Conservation (phyloP, 371 early-diverging fungal genomes). For the Smittium mucronatum region DNA sequence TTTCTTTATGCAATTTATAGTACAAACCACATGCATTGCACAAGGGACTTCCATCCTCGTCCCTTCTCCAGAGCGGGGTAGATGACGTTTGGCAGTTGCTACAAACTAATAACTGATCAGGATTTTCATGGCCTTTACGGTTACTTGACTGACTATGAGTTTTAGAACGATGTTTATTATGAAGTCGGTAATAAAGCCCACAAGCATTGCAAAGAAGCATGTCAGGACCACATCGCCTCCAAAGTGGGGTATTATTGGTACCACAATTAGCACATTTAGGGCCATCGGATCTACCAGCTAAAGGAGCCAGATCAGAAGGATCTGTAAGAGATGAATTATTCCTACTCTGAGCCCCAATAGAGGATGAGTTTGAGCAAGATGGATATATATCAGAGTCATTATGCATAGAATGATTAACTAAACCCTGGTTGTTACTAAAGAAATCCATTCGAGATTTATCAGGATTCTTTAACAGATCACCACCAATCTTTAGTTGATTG, state of each 20-base stretch:
- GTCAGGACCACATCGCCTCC: conserved; percentile 80
- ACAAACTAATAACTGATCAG: conserved; percentile 63
- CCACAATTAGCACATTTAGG: conserved; percentile 53
- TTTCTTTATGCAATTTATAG: conserved; percentile 72
- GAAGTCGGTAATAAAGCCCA: conserved; percentile 83
- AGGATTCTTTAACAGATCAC: neutral
- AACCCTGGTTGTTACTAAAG: neutral
- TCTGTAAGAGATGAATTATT: neutral
- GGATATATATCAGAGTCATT: neutral
- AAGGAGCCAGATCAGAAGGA: neutral
- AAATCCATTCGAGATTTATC: neutral
- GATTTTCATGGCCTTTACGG: conserved; percentile 21
- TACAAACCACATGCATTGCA: conserved; percentile 97
- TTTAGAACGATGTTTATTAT: conserved; percentile 47
- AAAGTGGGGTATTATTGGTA: conserved; percentile 81
- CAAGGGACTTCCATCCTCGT: conserved; percentile 61
- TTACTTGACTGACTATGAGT: conserved; percentile 23
- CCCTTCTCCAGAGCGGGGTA: conserved; percentile 93
- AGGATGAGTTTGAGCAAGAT: neutral
- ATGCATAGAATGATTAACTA: neutral
- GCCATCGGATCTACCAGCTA: conserved; percentile 8
- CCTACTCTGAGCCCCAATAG: neutral
- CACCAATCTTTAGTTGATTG: neutral
- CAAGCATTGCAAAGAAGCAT: conserved; percentile 91
- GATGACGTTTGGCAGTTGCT: conserved; percentile 75